Base-by-base conservation (phyloP, 208 protist genomes). In the Leishmania braziliensis region DNA sequence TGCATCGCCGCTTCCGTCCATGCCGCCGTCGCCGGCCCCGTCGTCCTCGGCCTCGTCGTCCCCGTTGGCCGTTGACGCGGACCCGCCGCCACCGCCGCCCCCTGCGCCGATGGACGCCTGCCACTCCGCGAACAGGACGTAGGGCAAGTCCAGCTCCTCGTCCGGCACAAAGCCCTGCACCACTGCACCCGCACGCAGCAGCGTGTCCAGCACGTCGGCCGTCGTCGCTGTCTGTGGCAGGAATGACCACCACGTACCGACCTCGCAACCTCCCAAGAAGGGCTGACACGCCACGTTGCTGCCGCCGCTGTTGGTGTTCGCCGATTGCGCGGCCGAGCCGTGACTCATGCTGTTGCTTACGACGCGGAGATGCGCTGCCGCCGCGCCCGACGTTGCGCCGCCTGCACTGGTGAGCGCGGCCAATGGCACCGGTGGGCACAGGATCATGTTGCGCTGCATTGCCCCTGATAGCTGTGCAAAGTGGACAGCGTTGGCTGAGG, bases 361-460 rank as follows among this genome's bases (percentile, higher is more conserved):
- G 2, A 36, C 53, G 29, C 58, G 66, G 20, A 62, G 58, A 62
- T 80, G 56, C 26, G 69, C 81, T 20, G 78, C 62, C 23, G 78
- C 54, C 33, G 39, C 65, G 43, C 20, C 63, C 14, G 48, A 16
- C 6, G 48, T 1, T 36, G 46, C 12, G 48, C 9, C 39, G 58
- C 33, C 43, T 2, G 20, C 39, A n/a, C 29, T 63, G 43, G 60
- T 58, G 10, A 83, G 75, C 46, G 85, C 75, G 0, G 84, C 82
- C 9, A 95, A 63, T 6, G 89, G 89, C 23, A 86, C 87, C 18
- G 75, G 75, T 73, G 78, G 71, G 72, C 78, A 82, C 46, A 97
- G 85, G 50, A 97, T 95, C 81, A 95, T 94, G 84, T 97, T 97
- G 51, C 88, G 86, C 60, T 91, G 79, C 77, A 81, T 87, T 16